A percentile compares a stretch with the other conserved stretches of the same genome.
Conservation (phyloP, 345 rosid species). For the Erodium maritimum region DNA sequence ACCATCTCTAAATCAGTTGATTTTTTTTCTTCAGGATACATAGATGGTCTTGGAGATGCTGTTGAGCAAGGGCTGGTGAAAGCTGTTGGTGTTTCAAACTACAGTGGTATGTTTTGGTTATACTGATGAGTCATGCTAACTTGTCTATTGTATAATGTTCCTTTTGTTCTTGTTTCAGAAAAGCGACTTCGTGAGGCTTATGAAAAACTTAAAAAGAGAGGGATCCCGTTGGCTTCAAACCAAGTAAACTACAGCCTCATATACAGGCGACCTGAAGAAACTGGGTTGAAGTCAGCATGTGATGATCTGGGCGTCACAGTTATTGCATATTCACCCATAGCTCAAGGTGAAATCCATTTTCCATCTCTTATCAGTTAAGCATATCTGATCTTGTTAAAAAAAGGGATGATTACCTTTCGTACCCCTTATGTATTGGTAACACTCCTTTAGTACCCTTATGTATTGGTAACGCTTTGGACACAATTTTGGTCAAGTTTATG, state of each 20-base stretch:
- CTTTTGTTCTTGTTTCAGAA: conserved; percentile 35
- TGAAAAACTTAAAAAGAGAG: conserved; percentile 71
- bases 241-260: conserved; percentile 97
- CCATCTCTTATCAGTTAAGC: too few species aligned
- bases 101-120: conserved; percentile 39
- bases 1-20: too few species aligned
- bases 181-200: conserved; percentile 70
- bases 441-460: too few species aligned
- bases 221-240: conserved; percentile 87
- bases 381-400: too few species aligned
- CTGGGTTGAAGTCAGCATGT: conserved; percentile 80
- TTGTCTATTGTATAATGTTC: background rate
- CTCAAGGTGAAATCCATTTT: conserved; percentile 41
- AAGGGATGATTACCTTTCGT: too few species aligned
- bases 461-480: too few species aligned
- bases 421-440: too few species aligned
- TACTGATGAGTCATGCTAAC: background rate
- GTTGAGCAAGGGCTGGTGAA: conserved; percentile 92
- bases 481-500: too few species aligned
- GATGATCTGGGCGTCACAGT: conserved; percentile 87
- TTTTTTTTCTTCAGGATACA: conserved; percentile 57
- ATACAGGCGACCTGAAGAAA: conserved; percentile 73
- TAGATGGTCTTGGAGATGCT: conserved; percentile 98
- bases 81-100: conserved; percentile 98
- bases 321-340: conserved; percentile 90